Conservation (phyloP, 177 flowering plant genomes). For the Telopea speciosissima region DNA sequence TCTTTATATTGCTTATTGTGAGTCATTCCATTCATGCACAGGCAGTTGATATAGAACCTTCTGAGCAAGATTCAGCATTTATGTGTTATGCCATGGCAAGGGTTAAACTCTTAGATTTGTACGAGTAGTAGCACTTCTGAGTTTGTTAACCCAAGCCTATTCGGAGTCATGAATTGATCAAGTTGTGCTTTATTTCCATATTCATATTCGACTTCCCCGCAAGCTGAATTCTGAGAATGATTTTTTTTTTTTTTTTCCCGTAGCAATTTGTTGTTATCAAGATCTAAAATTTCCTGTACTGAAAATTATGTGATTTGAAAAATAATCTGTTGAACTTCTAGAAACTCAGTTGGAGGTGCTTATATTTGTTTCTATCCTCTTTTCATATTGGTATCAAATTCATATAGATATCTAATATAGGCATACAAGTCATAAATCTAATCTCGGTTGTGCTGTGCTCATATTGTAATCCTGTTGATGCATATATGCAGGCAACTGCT, state of each 20-base stretch:
- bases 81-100: neutral
- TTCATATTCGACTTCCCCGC: neutral
- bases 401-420: neutral
- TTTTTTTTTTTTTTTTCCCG: too few species aligned
- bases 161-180: neutral
- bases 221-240: neutral
- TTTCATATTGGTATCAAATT: neutral
- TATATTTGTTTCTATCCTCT: neutral
- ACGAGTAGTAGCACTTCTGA: neutral
- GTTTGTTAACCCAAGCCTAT: neutral
- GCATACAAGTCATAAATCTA: neutral
- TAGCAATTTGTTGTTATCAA: neutral
- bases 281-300: neutral
- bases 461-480: neutral
- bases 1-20: neutral
- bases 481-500: conserved; percentile 28
- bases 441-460: neutral
- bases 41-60: neutral
- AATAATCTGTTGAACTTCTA: neutral
- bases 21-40: neutral
- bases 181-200: neutral
- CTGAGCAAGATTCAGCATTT: neutral
- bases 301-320: neutral
- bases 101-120: neutral
- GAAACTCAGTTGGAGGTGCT: neutral